Base-by-base conservation (phyloP, 2,329 filamentous ascomycete genomes). In the Botrytis elliptica region DNA sequence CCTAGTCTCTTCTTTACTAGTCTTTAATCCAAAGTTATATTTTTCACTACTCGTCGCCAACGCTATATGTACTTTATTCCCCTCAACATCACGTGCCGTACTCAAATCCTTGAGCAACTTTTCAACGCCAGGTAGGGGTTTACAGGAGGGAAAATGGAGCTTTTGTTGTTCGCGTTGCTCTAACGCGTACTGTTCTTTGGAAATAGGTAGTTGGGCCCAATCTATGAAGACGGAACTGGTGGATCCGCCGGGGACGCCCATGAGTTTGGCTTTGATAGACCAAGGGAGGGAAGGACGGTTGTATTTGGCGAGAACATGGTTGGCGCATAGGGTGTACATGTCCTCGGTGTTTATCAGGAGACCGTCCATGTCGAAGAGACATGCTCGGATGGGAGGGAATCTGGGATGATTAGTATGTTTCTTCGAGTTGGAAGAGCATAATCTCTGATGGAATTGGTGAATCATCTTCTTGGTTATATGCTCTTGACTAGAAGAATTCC, bases 351-450 rank as follows among this genome's bases (percentile, higher is more conserved):
- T 91, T 81, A 99, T 92, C n/a, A 99, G 89, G 46, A 99, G 91
- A 74, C 96, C 96, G 83, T 99, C 96, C 95, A 98, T 98, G 86
- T 99, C 96, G 82, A 99, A 98, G 77, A 99, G 91, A 83, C 95
- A 98, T 78, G 95, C 96, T 78, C 94, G 89, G 74, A 98, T 87
- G 64, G 92, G 90, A 29, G 93, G 92, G 82, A 94, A 91, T 81
- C 92, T 93, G 36, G 49, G 22, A n/a, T 14, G 40, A 9, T 67
- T 40, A 40, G 65, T 22, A 40, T 6, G 22, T 67, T 38, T 9
- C 10, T 38, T 55, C 14, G 14, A 22, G 7, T 29, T 22, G 25
- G 8, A 8, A 10, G 44, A 33, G 29, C 22, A n/a, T 40, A 18
- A 1, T 40, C 29, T 18, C 2, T 36, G 8, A 40, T 40, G 10